Evolutionary conservation across 805 yeast species (phyloP).

Genomic region (Barnettozyma sp.): DNA sequence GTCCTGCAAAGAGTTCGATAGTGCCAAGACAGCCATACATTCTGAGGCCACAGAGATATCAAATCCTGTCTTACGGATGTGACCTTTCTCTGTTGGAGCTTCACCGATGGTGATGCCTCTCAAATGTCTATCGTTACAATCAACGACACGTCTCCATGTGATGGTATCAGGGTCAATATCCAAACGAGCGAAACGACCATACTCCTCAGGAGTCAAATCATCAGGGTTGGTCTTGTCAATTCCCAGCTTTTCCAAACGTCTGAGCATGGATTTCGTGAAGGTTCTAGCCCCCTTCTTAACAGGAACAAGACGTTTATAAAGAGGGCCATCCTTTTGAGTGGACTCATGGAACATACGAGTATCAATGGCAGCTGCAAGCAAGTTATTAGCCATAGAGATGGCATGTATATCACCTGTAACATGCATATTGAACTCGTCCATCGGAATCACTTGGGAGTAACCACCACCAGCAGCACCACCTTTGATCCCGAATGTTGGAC

Average conservation of each 20-base stretch:
- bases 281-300: slow-evolving; percentile 71
- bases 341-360: slow-evolving; percentile 94
- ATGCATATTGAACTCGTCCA: slow-evolving; percentile 98
- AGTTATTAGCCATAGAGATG: slow-evolving; percentile 85
- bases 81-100: slow-evolving; percentile 75
- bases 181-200: slow-evolving; percentile 67
- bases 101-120: slow-evolving; percentile 75
- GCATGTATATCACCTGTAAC: slow-evolving; percentile 98
- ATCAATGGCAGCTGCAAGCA: slow-evolving; percentile 93
- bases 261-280: slow-evolving; percentile 73
- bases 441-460: slow-evolving; percentile 94
- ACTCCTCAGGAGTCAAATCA: slow-evolving; percentile 71
- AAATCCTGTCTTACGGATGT: slow-evolving; percentile 67
- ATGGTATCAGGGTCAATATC: slow-evolving; percentile 82
- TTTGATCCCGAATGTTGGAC: slow-evolving; percentile 97
- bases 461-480: slow-evolving; percentile 99
- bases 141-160: slow-evolving; percentile 80
- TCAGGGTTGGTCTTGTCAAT: slow-evolving; percentile 75
- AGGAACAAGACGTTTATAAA: slow-evolving; percentile 83
- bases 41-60: slow-evolving; percentile 84
- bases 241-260: slow-evolving; percentile 74
- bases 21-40: slow-evolving; percentile 81
- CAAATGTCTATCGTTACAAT: slow-evolving; percentile 73
- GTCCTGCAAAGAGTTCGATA: slow-evolving; percentile 70
- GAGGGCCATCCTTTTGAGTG: slow-evolving; percentile 67